Percentiles rank a stretch among this genome's conserved stretches.
phyloP scores from a whole-genome alignment of 208 protist species.

The Leishmania braziliensis region DNA sequence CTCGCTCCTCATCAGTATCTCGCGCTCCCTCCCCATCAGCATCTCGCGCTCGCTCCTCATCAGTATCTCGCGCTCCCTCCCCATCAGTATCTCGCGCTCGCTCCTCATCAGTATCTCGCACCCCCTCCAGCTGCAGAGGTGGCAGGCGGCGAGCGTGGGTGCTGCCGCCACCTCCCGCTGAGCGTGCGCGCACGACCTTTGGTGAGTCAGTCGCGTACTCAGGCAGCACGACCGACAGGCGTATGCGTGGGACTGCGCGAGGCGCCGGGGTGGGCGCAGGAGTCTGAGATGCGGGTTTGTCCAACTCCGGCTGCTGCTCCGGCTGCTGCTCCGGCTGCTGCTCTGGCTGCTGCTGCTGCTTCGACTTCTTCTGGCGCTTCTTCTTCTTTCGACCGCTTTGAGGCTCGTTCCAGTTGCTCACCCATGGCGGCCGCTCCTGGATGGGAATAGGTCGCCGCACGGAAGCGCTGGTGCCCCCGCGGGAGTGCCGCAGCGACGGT shows the following conservation, averaged over 20 bases:
- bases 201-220: slow-evolving; percentile 24
- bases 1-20: too few relatives aligned
- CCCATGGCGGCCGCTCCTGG: slow-evolving; percentile 24
- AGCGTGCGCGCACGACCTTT: slow-evolving; percentile 9
- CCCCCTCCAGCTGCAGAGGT: neutral
- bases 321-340: neutral
- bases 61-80: too few relatives aligned
- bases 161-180: neutral
- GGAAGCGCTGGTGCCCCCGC: neutral
- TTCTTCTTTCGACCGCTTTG: neutral
- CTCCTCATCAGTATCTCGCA: neutral
- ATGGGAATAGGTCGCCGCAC: slow-evolving; percentile 5
- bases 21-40: too few relatives aligned
- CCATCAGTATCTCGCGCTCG: too few relatives aligned
- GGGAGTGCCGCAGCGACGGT: neutral
- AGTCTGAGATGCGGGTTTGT: neutral
- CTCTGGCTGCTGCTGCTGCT: neutral
- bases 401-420: neutral
- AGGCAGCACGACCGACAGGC: neutral
- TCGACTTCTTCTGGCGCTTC: neutral
- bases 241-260: neutral
- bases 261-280: neutral
- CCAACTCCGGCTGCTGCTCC: neutral
- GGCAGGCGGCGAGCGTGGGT: neutral
- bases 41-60: too few relatives aligned